Percentiles rank a stretch among this genome's conserved stretches.
Evolutionary conservation across 2,329 filamentous ascomycete genomes (phyloP).

Genomic region (Verticillium alfalfae): DNA sequence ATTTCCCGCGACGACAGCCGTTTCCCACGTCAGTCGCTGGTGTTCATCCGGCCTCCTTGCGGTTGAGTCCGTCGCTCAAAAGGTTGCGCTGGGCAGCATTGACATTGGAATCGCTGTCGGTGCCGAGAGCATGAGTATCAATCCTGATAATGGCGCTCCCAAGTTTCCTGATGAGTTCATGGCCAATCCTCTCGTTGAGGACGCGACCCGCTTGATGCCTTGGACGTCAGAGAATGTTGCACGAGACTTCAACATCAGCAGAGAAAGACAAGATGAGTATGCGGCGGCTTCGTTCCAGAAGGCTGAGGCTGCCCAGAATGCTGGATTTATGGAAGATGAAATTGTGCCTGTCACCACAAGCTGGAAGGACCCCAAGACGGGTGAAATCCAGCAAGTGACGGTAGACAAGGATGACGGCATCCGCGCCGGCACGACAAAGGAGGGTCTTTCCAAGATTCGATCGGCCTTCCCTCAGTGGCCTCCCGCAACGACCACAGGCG

Average conservation of each 20-base stretch:
- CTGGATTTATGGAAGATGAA: constrained; percentile 69
- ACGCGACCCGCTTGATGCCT: constrained; percentile 68
- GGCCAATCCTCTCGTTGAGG: constrained; percentile 53
- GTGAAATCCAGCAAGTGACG: constrained; percentile 69
- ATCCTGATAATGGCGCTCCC: constrained; percentile 3
- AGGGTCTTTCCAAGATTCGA: constrained; percentile 61
- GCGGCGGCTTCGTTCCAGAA: constrained; percentile 62
- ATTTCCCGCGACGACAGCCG: constrained; percentile 64
- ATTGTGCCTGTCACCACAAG: constrained; percentile 66
- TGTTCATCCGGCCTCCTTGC: constrained; percentile 71
- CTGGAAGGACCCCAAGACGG: constrained; percentile 83
- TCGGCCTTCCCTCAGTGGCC: constrained; percentile 67
- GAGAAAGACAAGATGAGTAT: constrained; percentile 62
- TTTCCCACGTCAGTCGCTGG: constrained; percentile 67
- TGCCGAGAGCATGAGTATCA: constrained; percentile 59
- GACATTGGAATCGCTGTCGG: constrained; percentile 66
- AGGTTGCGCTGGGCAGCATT: constrained; percentile 61
- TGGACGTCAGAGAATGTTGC: constrained; percentile 73
- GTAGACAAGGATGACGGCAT: constrained; percentile 67
- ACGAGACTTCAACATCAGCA: constrained; percentile 63
- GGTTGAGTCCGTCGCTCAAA: constrained; percentile 68
- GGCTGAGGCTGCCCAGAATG: constrained; percentile 67
- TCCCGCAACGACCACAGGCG: constrained; percentile 57
- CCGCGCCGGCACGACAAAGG: constrained; percentile 63
- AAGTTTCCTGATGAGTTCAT: constrained; percentile 47